Conservation (phyloP, 805 yeast genomes). For the Starmerella potacharoeniae region DNA sequence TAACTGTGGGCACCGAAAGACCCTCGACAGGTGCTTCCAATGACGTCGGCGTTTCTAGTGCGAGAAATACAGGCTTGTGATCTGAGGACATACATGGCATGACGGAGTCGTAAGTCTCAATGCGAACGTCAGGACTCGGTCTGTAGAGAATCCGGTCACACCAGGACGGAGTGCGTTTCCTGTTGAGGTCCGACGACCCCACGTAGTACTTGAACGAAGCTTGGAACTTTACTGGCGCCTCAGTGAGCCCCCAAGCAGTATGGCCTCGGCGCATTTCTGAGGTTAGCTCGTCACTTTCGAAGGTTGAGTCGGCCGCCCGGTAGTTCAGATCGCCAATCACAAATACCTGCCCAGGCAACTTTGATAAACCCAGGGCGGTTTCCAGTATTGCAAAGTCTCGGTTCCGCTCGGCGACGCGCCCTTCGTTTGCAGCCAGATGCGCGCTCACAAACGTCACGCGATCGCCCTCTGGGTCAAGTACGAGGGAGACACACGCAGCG, state of each 20-base stretch:
- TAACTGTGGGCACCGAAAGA: background rate
- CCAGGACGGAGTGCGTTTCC: slow-evolving; percentile 71
- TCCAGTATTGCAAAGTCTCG: slow-evolving; percentile 40
- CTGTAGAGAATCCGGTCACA: slow-evolving; percentile 68
- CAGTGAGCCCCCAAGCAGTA: slow-evolving; percentile 53
- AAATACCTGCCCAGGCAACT: slow-evolving; percentile 48
- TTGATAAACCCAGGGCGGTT: slow-evolving; percentile 48
- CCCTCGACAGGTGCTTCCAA: background rate
- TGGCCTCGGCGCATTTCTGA: slow-evolving; percentile 33
- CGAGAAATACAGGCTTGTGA: slow-evolving; percentile 58
- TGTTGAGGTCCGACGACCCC: slow-evolving; percentile 41
- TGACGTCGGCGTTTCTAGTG: background rate
- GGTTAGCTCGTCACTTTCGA: slow-evolving; percentile 41
- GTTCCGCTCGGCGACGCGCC: slow-evolving; percentile 44
- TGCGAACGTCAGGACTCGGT: background rate
- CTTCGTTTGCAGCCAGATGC: slow-evolving; percentile 76
- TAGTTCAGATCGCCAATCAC: slow-evolving; percentile 82
- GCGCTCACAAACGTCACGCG: slow-evolving; percentile 53
- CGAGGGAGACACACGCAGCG: slow-evolving; percentile 41
- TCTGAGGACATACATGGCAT: slow-evolving; percentile 39
- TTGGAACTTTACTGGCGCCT: slow-evolving; percentile 50
- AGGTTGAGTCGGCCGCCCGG: slow-evolving; percentile 37
- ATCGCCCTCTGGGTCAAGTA: slow-evolving; percentile 33
- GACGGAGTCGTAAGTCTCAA: background rate
- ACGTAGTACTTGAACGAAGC: slow-evolving; percentile 68